Evolutionary conservation across 495 filamentous ascomycete genomes (phyloP).

Genomic region (Talaromyces borbonicus): DNA sequence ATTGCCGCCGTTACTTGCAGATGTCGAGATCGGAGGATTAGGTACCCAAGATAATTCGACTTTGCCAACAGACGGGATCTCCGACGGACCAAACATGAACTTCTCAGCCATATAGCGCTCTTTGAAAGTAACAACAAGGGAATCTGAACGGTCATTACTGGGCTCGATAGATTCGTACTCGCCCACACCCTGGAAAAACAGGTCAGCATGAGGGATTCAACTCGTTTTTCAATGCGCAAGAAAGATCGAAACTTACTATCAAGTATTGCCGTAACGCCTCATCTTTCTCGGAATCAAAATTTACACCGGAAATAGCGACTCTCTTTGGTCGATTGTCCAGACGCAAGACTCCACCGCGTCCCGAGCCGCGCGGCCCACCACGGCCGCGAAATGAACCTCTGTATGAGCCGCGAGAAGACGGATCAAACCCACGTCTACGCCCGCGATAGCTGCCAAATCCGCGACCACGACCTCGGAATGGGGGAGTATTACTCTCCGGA

Average conservation of each 20-base stretch:
- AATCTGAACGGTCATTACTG: conserved; percentile 45
- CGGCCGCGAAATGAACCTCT: conserved; percentile 49
- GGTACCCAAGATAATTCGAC: conserved; percentile 68
- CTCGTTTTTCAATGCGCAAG: neutral
- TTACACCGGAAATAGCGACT: conserved; percentile 60
- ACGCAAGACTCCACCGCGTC: conserved; percentile 56
- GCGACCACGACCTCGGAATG: conserved; percentile 38
- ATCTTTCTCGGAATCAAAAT: conserved; percentile 61
- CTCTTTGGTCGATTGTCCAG: conserved; percentile 81
- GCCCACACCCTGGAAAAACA: conserved; percentile 59
- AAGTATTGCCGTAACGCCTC: conserved; percentile 79
- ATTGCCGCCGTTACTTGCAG: conserved; percentile 13
- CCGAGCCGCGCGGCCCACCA: conserved; percentile 40
- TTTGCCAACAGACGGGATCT: conserved; percentile 66
- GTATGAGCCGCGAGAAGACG: conserved; percentile 32
- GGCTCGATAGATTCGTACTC: conserved; percentile 71
- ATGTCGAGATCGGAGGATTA: conserved; percentile 25
- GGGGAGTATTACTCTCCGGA: conserved; percentile 22
- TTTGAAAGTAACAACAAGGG: conserved; percentile 68
- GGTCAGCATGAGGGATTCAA: conserved; percentile 7
- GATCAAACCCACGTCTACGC: conserved; percentile 39
- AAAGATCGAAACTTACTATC: conserved; percentile 50
- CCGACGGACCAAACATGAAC: conserved; percentile 57
- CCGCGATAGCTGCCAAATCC: conserved; percentile 25
- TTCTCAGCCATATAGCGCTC: conserved; percentile 86